These are phyloP conservation scores for Boletus rex-veris DNA, from an alignment of 768 basidiomycete species.

Conservation along the genomic window DNA sequence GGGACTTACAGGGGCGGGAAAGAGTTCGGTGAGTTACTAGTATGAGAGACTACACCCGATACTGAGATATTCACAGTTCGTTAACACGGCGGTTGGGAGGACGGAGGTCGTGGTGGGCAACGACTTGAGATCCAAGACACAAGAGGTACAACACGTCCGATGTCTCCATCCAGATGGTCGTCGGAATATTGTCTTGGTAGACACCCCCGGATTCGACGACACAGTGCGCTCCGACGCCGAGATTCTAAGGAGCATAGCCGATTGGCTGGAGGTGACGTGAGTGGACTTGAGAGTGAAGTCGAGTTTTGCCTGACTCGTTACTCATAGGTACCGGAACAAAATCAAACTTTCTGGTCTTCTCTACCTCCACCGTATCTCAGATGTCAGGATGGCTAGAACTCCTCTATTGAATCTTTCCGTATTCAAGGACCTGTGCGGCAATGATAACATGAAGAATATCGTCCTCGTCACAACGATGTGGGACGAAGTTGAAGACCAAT, in stretches of 20 bases:
- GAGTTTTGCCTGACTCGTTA: not conserved
- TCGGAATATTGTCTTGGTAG: conserved; percentile 13
- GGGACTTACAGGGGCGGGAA: conserved; percentile 13
- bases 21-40: conserved; percentile 17
- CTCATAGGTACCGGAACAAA: not conserved
- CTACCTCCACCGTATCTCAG: no score
- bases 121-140: conserved; percentile 9
- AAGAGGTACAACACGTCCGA: not conserved
- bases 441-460: conserved; percentile 7
- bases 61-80: conserved; percentile 7
- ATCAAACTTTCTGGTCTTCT: no score
- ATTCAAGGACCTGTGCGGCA: conserved; percentile 10
- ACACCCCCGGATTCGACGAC: conserved; percentile 19
- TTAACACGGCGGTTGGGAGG: conserved; percentile 6
- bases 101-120: not conserved
- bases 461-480: conserved; percentile 20
- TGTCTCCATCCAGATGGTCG: conserved; percentile 15
- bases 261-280: conserved; percentile 17
- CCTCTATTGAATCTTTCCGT: not conserved
- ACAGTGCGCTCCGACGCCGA: conserved; percentile 6
- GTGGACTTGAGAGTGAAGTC: not conserved
- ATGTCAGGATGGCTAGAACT: not conserved
- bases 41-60: not conserved
- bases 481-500: no score
- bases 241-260: conserved; percentile 10